phyloP scores from a whole-genome alignment of 2,329 filamentous ascomycete genomes.

The Aureobasidium sp. region DNA sequence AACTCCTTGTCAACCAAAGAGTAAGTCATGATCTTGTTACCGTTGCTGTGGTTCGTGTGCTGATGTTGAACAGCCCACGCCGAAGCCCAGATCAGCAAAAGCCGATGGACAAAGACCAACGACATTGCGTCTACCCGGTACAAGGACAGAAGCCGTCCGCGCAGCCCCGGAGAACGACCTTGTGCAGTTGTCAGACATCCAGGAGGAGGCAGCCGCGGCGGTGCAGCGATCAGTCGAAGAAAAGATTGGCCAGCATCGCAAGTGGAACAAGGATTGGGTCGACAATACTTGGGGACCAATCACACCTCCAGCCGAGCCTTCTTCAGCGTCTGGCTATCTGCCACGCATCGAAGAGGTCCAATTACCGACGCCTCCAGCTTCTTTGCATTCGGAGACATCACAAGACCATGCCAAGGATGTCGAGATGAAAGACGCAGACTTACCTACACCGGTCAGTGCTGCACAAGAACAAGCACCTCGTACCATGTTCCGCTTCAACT shows the following conservation, averaged over 20 bases:
- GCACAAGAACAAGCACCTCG: slow-evolving; percentile 18
- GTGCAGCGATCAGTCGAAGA: slow-evolving; percentile 75
- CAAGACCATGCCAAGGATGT: slow-evolving; percentile 31
- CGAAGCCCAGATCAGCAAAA: slow-evolving; percentile 46
- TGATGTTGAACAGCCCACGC: slow-evolving; percentile 26
- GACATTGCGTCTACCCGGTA: slow-evolving; percentile 32
- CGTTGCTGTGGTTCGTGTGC: slow-evolving; percentile 9
- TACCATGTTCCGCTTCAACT: slow-evolving; percentile 16
- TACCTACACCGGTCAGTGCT: slow-evolving; percentile 17
- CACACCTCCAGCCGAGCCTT: slow-evolving; percentile 60
- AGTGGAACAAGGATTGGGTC: slow-evolving; percentile 85
- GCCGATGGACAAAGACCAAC: slow-evolving; percentile 58
- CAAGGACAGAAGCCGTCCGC: slow-evolving; percentile 51
- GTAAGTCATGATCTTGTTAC: slow-evolving; percentile 39
- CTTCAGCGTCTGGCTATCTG: slow-evolving; percentile 21
- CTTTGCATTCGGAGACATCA: slow-evolving; percentile 33
- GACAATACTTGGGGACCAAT: slow-evolving; percentile 82
- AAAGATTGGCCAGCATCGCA: slow-evolving; percentile 78
- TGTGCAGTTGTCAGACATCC: slow-evolving; percentile 63
- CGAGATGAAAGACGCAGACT: slow-evolving; percentile 24
- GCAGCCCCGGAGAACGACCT: slow-evolving; percentile 71
- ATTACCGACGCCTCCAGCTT: slow-evolving; percentile 40
- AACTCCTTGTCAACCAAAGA: slow-evolving; percentile 83
- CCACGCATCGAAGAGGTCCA: slow-evolving; percentile 19
- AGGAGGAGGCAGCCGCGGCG: slow-evolving; percentile 72